These are phyloP conservation scores for Gillenia trifoliata DNA, from an alignment of 306 rosid species.

Conservation along the genomic window DNA sequence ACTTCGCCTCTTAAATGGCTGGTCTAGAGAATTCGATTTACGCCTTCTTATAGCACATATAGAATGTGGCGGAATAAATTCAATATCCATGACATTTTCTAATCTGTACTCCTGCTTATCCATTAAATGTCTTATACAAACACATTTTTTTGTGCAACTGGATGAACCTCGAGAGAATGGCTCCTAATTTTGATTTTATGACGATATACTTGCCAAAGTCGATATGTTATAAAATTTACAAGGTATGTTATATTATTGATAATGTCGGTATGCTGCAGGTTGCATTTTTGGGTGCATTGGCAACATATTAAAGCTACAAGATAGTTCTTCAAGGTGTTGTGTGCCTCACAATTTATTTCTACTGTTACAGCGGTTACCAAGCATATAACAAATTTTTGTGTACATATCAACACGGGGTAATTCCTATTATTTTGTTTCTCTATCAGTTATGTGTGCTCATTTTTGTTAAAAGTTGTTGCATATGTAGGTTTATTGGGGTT, in stretches of 20 bases:
- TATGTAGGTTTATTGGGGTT: neutral
- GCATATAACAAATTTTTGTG: neutral
- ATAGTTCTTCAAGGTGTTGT: neutral
- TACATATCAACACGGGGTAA: neutral
- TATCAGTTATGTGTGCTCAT: neutral
- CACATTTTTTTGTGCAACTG: too few species aligned
- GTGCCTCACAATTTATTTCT: too few species aligned
- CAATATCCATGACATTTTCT: too few species aligned
- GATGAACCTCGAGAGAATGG: too few species aligned
- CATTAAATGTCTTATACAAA: too few species aligned
- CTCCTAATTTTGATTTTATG: neutral
- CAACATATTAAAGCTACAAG: neutral
- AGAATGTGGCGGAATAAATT: too few species aligned
- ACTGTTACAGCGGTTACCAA: neutral
- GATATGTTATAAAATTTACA: neutral
- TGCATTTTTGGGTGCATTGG: conserved; percentile 23
- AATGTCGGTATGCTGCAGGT: conserved; percentile 35
- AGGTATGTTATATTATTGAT: neutral
- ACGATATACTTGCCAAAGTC: neutral
- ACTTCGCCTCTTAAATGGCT: too few species aligned
- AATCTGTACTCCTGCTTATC: too few species aligned
- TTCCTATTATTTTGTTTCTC: neutral
- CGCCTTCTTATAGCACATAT: too few species aligned
- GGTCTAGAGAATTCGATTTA: too few species aligned
- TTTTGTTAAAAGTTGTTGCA: neutral